Base-by-base conservation (phyloP, 164 flowering plant genomes). In the Vitis rotundifolia region DNA sequence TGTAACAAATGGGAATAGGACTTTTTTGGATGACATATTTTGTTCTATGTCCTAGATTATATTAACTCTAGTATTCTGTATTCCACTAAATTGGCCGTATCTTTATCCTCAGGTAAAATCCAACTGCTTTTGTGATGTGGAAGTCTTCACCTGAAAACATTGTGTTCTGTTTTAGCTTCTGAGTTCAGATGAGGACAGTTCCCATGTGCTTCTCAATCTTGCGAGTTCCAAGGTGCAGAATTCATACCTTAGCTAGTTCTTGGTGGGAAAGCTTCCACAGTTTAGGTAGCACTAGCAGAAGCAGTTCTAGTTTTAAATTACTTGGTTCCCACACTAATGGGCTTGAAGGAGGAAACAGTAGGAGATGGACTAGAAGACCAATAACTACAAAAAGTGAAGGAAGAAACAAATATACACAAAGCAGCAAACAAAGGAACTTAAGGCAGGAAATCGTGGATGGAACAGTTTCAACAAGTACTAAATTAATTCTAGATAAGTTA, bases 131-230 rank as follows among this genome's bases (percentile, higher is more conserved):
- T 66, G 57, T 73, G 58, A 73, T 74, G 75, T 71, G n/a, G 68
- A 58, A 65, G 44, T 18, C 13, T 47, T 69, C 59, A 57, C 16
- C 59, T 3, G 31, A 22, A 0, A 22, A 22, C 26, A 22, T 50
- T 71, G 66, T 16, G 13, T 50, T 60, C 54, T 16, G 37, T 31
- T 70, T 18, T 65, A 62, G 54, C 53, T 66, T 49, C 64, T 69
- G 55, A 68, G 64, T 63, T 71, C 71, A 66, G 73, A 89, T 86
- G 91, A 86, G 81, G 76, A 52, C 84, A 59, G 76, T 58, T 55
- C 61, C 86, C 37, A 86, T 86, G 84, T 80, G 84, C 74, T 85
- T 85, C 75, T 80, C 91, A 14, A 75, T 85, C 49, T 77, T 84
- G 62, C 89, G 79, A 81, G 76, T 69, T 59, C 87, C 94, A 12